Evolutionary conservation across 2,329 filamentous ascomycete genomes (phyloP), one percentile per base, ranked within the genome.

Genomic region (Drechslerella coelobrocha): DNA sequence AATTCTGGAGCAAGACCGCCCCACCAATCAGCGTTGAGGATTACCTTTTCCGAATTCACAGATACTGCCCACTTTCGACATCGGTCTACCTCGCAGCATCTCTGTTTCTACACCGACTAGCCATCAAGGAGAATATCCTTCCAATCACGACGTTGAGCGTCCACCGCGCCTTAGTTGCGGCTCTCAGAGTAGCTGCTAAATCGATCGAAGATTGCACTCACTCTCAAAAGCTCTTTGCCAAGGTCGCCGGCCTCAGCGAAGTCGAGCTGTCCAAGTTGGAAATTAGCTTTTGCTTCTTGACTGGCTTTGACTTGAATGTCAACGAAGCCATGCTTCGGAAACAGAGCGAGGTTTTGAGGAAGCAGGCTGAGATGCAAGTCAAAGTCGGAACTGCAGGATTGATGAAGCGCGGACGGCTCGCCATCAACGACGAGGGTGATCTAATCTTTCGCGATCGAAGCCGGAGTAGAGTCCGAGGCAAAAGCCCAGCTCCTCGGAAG

Each of bases 161-260:
- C 72, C 93, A 99, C 78, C 87, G 94, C 1, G 81, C 97, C 6
- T 83, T 96, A 29, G 84, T 99, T 14, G 92, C 91, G 0, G 90
- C 89, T 5, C 82, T 97, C 57, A 83, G 92, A 34, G 90, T 97
- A 2, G 92, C 93, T 12, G 94, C 92, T 85, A 99, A 97, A 80
- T 90, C 91, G 0, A 81, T 97, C n/a, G 93, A 99, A 79, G 93
- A 97, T 78, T 84, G 93, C 59, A 90, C 88, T 75, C 96, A 95
- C 80, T 86, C 90, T 7, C 93, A 97, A 80, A 84, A 84, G 68
- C 89, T 91, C 61, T 87, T 97, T 74, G 88, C 93, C 17, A 89
- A 88, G 73, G 92, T 97, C 1, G 93, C 94, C 43, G 93, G 93
- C 17, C 91, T 97, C 14, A 90, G 86, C 76, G 89, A 90, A 77